A percentile compares a stretch with the other conserved stretches of the same genome.
These are phyloP conservation scores for Saccharomyces uvarum DNA, from an alignment of 1,139 yeast species.

Conservation along the genomic window DNA sequence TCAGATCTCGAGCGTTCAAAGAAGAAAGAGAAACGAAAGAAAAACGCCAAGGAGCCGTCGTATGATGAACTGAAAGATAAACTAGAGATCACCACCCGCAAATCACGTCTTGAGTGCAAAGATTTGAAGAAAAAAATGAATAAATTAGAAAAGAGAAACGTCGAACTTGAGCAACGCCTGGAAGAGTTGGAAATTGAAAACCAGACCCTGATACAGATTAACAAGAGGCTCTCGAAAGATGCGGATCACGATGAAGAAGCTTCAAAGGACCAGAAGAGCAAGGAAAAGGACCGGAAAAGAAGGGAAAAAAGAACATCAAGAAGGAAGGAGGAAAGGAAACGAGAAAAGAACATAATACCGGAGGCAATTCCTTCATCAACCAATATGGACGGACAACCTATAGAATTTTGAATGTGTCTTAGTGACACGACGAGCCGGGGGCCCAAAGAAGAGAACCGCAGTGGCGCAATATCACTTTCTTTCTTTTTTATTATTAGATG, in stretches of 20 bases:
- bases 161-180: neutral
- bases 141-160: neutral
- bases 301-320: slow-evolving; percentile 1
- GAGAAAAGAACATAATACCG: neutral
- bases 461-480: neutral
- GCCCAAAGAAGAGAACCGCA: neutral
- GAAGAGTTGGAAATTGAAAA: neutral
- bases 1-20: neutral
- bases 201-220: neutral
- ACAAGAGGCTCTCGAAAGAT: neutral
- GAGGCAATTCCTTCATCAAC: neutral
- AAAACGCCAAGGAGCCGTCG: neutral
- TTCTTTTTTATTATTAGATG: neutral
- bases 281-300: slow-evolving; percentile 1
- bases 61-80: neutral
- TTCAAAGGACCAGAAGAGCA: neutral
- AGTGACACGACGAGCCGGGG: neutral
- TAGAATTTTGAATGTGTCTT: neutral
- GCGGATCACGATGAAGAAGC: neutral
- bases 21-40: neutral
- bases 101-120: neutral
- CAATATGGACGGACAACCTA: neutral
- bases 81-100: neutral
- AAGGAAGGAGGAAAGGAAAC: neutral
- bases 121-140: neutral